Evolutionary conservation across 495 filamentous ascomycete genomes (phyloP).

Genomic region (Bathelium albidoporum): DNA sequence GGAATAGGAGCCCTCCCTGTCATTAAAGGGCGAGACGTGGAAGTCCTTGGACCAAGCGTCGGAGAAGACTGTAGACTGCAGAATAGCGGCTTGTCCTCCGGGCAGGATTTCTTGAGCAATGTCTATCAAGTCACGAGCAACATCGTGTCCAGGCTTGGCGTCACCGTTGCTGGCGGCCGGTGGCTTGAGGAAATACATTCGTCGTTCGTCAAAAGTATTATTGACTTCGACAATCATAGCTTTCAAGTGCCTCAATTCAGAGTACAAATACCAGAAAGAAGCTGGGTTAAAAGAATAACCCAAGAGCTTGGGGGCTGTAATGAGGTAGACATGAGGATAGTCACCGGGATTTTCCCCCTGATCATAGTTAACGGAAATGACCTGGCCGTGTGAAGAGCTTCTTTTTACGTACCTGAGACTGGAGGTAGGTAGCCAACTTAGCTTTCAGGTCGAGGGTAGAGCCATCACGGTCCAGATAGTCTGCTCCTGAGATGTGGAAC

Average conservation of each 20-base stretch:
- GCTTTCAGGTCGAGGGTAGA: constrained; percentile 38
- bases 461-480: constrained; percentile 48
- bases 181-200: constrained; percentile 44
- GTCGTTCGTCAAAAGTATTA: constrained; percentile 66
- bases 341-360: constrained; percentile 13
- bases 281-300: constrained; percentile 68
- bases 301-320: constrained; percentile 57
- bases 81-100: background rate
- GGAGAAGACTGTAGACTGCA: constrained; percentile 25
- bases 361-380: background rate
- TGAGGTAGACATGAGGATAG: constrained; percentile 56
- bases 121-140: background rate
- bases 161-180: background rate
- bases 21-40: constrained; percentile 65
- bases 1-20: constrained; percentile 50
- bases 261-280: constrained; percentile 75
- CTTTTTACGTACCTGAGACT: constrained; percentile 33
- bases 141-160: background rate
- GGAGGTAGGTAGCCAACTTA: constrained; percentile 51
- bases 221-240: constrained; percentile 68
- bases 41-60: constrained; percentile 56
- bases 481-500: constrained; percentile 47
- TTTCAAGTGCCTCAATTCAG: constrained; percentile 43
- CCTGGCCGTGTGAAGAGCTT: background rate
- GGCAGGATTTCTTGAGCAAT: background rate